Evolutionary conservation across 2,329 filamentous ascomycete genomes (phyloP), one percentile per base, ranked within the genome.

Genomic region (Stenocarpella maydis): DNA sequence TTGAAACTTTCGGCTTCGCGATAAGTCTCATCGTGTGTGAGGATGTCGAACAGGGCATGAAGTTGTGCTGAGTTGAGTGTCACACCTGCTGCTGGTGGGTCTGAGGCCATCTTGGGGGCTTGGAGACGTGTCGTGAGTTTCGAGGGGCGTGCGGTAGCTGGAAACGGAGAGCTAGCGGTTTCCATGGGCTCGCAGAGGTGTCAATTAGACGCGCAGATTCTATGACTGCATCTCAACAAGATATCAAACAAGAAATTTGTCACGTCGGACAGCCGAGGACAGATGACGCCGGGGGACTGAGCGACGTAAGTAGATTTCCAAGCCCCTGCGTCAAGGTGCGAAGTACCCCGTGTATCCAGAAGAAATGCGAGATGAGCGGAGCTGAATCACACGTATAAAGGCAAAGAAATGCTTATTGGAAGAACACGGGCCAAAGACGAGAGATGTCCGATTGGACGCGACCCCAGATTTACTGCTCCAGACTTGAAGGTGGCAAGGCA

Each of bases 1-100:
- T 90, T 92, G 84, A 95, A 94, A 71, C 85, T 86, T 76, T 91
- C 86, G 71, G 94, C 92, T 79, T 96, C 92, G 15, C 85, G 79
- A 74, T 90, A 90, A 1, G 86, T 87, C 77, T 89, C 83, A 72
- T 86, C 76, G 74, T 90, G 88, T 39, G 86, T 86, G 67, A 90
- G 83, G 64, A 90, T 88, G 74, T 90, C 85, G 72, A 90, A 84
- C 19, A 90, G 82, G 17, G 87, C 86, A 61, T 81, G 80, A 9
- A 84, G 78, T 73, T 89, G 87, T 21, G 75, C 65, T 10, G 78
- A 68, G 9, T 76, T 79, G 47, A 83, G 75, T 76, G 67, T 10
- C 26, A 37, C 43, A 37, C n/a, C n/a, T n/a, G 41, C 58, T 7
- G 58, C 34, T 15, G 63, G 28, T 12, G 47, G 12, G 14, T 60